These are phyloP conservation scores for Erythrophleum ivorense DNA, from an alignment of 331 rosid species.

Conservation along the genomic window DNA sequence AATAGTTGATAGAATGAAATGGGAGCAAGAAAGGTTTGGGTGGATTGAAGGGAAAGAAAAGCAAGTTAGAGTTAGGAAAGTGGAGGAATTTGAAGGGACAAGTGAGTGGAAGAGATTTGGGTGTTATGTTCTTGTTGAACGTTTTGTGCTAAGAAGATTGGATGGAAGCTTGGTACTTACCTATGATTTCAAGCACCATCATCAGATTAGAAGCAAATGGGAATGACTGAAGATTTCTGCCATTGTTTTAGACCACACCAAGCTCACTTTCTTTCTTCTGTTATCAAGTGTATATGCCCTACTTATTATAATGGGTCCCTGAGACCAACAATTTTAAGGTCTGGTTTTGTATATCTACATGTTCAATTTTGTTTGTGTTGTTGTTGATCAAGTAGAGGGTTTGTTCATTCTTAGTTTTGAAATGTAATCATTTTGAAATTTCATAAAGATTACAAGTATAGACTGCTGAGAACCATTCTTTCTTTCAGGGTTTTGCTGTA, in stretches of 20 bases:
- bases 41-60: slow-evolving; percentile 56
- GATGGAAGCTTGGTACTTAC: slow-evolving; percentile 53
- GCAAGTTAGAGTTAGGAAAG: slow-evolving; percentile 45
- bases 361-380: slow-evolving; percentile 35
- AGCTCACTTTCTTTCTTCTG: background rate
- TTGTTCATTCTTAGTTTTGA: slow-evolving; percentile 14
- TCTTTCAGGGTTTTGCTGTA: background rate
- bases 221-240: slow-evolving; percentile 59
- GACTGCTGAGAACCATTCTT: background rate
- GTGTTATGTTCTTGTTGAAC: slow-evolving; percentile 65
- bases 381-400: slow-evolving; percentile 18
- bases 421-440: slow-evolving; percentile 12
- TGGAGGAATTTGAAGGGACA: slow-evolving; percentile 57
- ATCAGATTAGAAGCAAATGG: slow-evolving; percentile 63
- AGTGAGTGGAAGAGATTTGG: slow-evolving; percentile 59
- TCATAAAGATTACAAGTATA: slow-evolving; percentile 8
- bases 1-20: slow-evolving; percentile 59
- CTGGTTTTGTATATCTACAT: background rate
- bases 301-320: background rate
- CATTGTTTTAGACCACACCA: background rate
- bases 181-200: slow-evolving; percentile 61
- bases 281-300: background rate
- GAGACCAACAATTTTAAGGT: background rate
- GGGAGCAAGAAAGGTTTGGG: slow-evolving; percentile 53
- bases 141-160: slow-evolving; percentile 60